Percentiles rank a stretch among this genome's conserved stretches.
phyloP scores from a whole-genome alignment of 192 early-diverging fungal species.

The Coemansia sp. region DNA sequence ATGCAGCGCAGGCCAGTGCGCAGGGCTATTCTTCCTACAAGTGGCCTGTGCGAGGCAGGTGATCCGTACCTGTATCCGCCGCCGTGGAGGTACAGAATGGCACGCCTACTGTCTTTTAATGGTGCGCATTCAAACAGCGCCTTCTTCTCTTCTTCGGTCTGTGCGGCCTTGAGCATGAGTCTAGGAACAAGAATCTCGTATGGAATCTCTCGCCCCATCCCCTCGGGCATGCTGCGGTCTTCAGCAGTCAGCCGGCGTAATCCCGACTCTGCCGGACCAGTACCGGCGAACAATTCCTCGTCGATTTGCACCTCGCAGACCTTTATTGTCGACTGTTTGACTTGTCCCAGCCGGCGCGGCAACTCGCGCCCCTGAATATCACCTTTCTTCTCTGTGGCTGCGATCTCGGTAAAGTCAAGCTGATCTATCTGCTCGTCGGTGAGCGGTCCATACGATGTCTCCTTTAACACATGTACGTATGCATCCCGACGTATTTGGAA shows the following conservation, averaged over 20 bases:
- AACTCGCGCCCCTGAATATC: conserved; percentile 18
- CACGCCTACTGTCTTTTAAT: conserved; percentile 36
- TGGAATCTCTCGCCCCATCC: conserved; percentile 11
- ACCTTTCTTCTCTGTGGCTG: conserved; percentile 13
- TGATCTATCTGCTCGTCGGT: conserved; percentile 39
- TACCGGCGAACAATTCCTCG: conserved; percentile 16
- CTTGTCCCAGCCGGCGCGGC: conserved; percentile 20
- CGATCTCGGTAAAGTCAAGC: conserved; percentile 33
- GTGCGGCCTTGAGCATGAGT: background rate
- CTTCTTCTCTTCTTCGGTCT: background rate
- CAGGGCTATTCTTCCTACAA: conserved; percentile 57
- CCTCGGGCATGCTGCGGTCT: conserved; percentile 9
- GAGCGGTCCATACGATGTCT: background rate
- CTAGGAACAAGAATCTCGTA: conserved; percentile 30
- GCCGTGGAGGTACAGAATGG: conserved; percentile 77
- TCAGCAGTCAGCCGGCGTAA: conserved; percentile 14
- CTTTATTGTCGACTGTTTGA: conserved; percentile 6
- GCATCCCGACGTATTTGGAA: conserved; percentile 43
- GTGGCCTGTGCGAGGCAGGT: conserved; percentile 51
- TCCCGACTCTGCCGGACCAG: conserved; percentile 25
- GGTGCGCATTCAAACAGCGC: conserved; percentile 26
- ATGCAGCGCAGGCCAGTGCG: conserved; percentile 33
- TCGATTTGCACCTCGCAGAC: conserved; percentile 23
- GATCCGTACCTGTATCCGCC: conserved; percentile 64
- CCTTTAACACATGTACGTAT: conserved; percentile 15